Base-by-base conservation (phyloP, 306 rosid genomes). In the Cucurbita pepo region DNA sequence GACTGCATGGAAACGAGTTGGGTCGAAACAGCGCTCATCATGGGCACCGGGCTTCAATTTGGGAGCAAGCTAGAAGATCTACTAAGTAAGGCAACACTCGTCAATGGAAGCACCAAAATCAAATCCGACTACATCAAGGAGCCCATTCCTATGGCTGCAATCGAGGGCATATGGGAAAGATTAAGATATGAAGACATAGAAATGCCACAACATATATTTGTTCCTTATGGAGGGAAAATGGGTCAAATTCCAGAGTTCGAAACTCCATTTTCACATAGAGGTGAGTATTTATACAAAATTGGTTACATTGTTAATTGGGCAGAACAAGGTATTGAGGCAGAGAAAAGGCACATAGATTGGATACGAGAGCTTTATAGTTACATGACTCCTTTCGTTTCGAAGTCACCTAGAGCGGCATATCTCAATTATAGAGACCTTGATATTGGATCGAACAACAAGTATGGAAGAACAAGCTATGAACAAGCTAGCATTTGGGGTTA, bases 151-250 rank as follows among this genome's bases (percentile, higher is more conserved):
- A 84, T 84, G 53, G 56, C 10, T 6, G 84, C 75, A 4, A 75
- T 91, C 1, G 69, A 85, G 47, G 37, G 76, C 7, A 2, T 88
- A 1, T 88, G 92, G 95, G 54, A 81, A 21, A 37, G 50, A 52
- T 71, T 84, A 61, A 48, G 85, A 25, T 9, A 75, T 78, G n/a
- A 88, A 85, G 3, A 84, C 82, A 8, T 64, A 75, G 0, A 76
- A 88, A 2, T n/a, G 0, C 0, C 63, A 85, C 85, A 81, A 87
- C 34, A 77, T 86, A 6, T 91, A 37, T 85, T 82, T 76, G 84
- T 74, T 38, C 97, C 96, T 0, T 91, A 87, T 56, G 97, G 97
- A 0, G 97, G 94, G 69, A 81, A 19, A 81, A 89, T 85, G 97
- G 76, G 80, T 74, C 21, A 52, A 21, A 52, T 52, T 52, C n/a